A percentile compares a stretch with the other conserved stretches of the same genome.
These are phyloP conservation scores for Fonsecaea multimorphosa DNA, from an alignment of 2,329 filamentous ascomycete species.

Conservation along the genomic window DNA sequence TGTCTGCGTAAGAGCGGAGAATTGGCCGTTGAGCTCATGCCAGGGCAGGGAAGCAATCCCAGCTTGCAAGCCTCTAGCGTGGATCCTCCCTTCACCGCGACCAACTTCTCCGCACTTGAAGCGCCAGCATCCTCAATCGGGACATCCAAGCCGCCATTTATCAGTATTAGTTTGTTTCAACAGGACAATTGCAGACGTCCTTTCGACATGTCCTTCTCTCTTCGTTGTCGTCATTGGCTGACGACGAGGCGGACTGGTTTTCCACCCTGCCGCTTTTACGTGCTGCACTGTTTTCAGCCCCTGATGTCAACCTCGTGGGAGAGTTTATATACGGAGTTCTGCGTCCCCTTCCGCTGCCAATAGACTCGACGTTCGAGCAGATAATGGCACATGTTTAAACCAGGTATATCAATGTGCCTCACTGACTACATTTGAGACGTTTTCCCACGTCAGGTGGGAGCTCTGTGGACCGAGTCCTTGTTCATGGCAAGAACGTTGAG, in stretches of 20 bases:
- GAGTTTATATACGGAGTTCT: background rate
- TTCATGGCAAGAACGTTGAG: background rate
- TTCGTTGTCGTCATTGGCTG: background rate
- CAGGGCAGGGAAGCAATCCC: conserved; percentile 16
- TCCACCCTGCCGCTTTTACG: background rate
- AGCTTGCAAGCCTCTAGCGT: conserved; percentile 11
- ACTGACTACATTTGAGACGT: background rate
- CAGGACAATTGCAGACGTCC: background rate
- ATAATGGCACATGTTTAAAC: background rate
- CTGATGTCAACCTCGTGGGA: background rate
- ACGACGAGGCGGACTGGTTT: background rate
- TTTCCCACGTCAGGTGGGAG: background rate
- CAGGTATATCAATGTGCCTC: background rate
- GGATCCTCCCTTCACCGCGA: background rate
- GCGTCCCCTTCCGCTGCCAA: background rate
- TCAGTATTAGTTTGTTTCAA: background rate
- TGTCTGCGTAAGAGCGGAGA: conserved; percentile 16
- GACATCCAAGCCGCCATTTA: background rate
- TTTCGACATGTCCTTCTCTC: background rate
- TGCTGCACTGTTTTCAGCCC: background rate
- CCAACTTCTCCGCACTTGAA: background rate
- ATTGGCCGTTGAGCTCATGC: conserved; percentile 22
- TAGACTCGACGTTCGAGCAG: background rate
- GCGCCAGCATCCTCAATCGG: background rate
- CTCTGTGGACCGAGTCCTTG: background rate